Evolutionary conservation across 768 basidiomycete species (phyloP), one percentile per base, ranked within the genome.

Genomic region (Mycena venus): DNA sequence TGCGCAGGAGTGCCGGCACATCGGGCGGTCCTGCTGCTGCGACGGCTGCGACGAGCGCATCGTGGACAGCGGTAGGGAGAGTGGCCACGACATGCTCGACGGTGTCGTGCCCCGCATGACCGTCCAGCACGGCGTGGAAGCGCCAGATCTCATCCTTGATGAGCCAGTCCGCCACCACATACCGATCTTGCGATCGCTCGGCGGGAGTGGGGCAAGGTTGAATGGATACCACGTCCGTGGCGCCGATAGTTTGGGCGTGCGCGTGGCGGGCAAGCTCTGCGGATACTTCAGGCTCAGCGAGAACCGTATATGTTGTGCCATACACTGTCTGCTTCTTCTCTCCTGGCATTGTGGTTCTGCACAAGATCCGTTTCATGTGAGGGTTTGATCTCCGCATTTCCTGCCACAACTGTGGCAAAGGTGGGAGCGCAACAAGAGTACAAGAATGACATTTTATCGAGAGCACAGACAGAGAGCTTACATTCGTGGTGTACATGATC

Each of bases 111-210:
- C 88, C 88, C 2, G 84, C 86, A 75, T 90, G 88, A 85, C 90
- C 89, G 70, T 91, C 89, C 73, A 89, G 88, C 21, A 90, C 77
- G 32, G 83, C 88, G 31, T 85, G 83, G 65, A 90, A 87, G 2
- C 79, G 77, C 88, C 89, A 90, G 19, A 75, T 81, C 8, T 86
- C 86, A 64, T 81, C 82, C 14, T 78, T 23, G 11, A 89, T 72
- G 10, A 72, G 64, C 86, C 87, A 88, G 58, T 88, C 82, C 36
- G 84, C 77, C 51, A 88, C 81, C 25, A 84, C 79, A 75, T 82
- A 84, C 23, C 90, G 84, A 79, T 91, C 90, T 77, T 91, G 89
- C 71, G 80, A 88, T 7, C 80, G 77, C 27, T 82, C 80, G 38
- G 83, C 81, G 21, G 84, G 86, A 38, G 85, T 80, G 1, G 83